Percentiles rank a stretch among this genome's conserved stretches.
Evolutionary conservation across 805 yeast genomes (phyloP).

Genomic region (Debaryomyces tyrocola): DNA sequence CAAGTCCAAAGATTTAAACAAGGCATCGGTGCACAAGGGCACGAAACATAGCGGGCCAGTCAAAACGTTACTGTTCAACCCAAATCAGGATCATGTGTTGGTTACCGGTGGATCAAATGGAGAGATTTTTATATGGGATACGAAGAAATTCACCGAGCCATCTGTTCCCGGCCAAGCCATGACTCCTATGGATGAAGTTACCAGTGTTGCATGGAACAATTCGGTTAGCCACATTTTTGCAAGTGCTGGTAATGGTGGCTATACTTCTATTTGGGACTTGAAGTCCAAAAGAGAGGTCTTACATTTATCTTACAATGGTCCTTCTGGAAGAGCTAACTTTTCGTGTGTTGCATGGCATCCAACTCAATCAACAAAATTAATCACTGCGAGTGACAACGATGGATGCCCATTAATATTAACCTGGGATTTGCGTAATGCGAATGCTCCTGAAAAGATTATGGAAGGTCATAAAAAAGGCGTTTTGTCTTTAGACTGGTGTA

Average conservation of each 20-base stretch:
- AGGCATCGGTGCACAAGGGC: conserved; percentile 51
- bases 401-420: conserved; percentile 74
- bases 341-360: conserved; percentile 96
- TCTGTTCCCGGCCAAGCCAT: conserved; percentile 74
- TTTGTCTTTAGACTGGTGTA: conserved; percentile 90
- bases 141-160: conserved; percentile 58
- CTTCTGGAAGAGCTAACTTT: conserved; percentile 59
- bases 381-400: conserved; percentile 86
- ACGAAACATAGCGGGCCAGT: conserved; percentile 68
- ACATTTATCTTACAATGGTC: conserved; percentile 71
- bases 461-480: conserved; percentile 87
- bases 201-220: conserved; percentile 87
- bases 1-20: conserved; percentile 37
- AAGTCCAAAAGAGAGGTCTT: conserved; percentile 85
- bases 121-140: conserved; percentile 89
- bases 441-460: conserved; percentile 78
- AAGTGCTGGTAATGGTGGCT: conserved; percentile 80
- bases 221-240: conserved; percentile 84
- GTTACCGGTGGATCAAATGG: conserved; percentile 90
- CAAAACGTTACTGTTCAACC: conserved; percentile 73
- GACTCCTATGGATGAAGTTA: conserved; percentile 78
- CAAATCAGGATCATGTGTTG: conserved; percentile 65
- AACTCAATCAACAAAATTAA: conserved; percentile 74
- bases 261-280: conserved; percentile 91
- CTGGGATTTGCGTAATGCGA: conserved; percentile 94